A percentile compares a stretch with the other conserved stretches of the same genome.
Evolutionary conservation across 2,329 filamentous ascomycete genomes (phyloP).

Genomic region (Ophiostoma himal-ulmi): DNA sequence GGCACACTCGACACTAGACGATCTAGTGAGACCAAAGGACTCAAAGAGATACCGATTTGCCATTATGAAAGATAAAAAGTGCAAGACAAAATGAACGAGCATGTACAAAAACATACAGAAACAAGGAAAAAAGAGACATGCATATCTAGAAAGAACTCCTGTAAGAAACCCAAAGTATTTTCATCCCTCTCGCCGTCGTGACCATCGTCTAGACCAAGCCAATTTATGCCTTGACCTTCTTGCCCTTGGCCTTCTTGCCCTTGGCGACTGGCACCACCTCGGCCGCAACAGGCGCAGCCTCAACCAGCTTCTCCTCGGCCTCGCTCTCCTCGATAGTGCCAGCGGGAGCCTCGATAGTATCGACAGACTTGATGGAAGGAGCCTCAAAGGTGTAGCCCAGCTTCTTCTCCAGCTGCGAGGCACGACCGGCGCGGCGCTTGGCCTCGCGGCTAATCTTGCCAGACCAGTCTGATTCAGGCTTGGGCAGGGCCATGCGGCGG

Average conservation of each 20-base stretch:
- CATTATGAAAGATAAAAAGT: conserved; percentile 8
- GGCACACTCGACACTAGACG: not conserved
- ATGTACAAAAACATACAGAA: not conserved
- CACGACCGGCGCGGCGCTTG: conserved; percentile 61
- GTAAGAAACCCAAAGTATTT: conserved; percentile 14
- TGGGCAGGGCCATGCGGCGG: conserved; percentile 64
- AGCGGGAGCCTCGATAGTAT: conserved; percentile 36
- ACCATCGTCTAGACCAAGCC: not conserved
- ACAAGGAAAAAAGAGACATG: conserved; percentile 8
- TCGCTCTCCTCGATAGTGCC: conserved; percentile 32
- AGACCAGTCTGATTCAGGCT: conserved; percentile 71
- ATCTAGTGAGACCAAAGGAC: not conserved
- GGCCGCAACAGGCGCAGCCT: conserved; percentile 5
- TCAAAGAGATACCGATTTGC: not conserved
- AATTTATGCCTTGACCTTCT: conserved; percentile 31
- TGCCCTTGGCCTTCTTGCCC: conserved; percentile 32
- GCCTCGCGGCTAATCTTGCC: conserved; percentile 68
- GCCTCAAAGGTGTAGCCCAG: conserved; percentile 79
- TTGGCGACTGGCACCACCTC: conserved; percentile 28
- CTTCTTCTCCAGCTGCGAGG: conserved; percentile 63
- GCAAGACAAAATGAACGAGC: not conserved
- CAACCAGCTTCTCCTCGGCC: conserved; percentile 9
- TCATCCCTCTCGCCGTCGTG: not conserved
- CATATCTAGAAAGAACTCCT: not conserved
- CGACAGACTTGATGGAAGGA: conserved; percentile 59